Percentiles rank a stretch among this genome's conserved stretches.
Evolutionary conservation across 2,329 filamentous ascomycete species (phyloP).

Genomic region (Trichophaea hybrida): DNA sequence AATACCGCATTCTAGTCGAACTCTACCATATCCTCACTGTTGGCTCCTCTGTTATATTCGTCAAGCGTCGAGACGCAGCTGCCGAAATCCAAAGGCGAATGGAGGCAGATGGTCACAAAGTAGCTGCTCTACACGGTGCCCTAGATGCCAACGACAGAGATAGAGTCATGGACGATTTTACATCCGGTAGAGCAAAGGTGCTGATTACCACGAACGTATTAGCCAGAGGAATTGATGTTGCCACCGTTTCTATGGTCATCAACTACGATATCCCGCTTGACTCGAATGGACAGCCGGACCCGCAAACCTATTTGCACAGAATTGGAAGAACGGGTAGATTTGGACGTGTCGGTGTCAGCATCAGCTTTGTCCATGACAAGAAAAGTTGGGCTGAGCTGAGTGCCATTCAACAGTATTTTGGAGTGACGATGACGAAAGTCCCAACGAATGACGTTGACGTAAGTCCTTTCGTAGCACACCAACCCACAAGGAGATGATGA

Average conservation of each 20-base stretch:
- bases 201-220: constrained; percentile 96
- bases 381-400: constrained; percentile 66
- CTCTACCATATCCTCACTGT: constrained; percentile 95
- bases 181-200: constrained; percentile 76
- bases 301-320: constrained; percentile 92
- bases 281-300: constrained; percentile 60
- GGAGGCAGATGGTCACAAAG: constrained; percentile 76
- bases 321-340: constrained; percentile 96
- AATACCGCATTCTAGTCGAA: constrained; percentile 77
- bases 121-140: constrained; percentile 76
- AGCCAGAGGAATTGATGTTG: constrained; percentile 86
- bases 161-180: constrained; percentile 70
- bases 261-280: constrained; percentile 78
- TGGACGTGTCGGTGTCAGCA: constrained; percentile 86
- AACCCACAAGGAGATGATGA: not conserved
- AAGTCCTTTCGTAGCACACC: not conserved
- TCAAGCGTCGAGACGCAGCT: constrained; percentile 80
- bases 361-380: constrained; percentile 83
- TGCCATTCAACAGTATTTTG: constrained; percentile 66
- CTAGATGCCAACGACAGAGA: constrained; percentile 77
- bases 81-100: constrained; percentile 73
- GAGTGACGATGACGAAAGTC: constrained; percentile 65
- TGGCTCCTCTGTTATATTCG: constrained; percentile 94
- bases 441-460: constrained; percentile 81
- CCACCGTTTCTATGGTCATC: constrained; percentile 88